These are phyloP conservation scores for Phyllosticta ampelicida DNA, from an alignment of 2,329 filamentous ascomycete genomes.

Conservation along the genomic window DNA sequence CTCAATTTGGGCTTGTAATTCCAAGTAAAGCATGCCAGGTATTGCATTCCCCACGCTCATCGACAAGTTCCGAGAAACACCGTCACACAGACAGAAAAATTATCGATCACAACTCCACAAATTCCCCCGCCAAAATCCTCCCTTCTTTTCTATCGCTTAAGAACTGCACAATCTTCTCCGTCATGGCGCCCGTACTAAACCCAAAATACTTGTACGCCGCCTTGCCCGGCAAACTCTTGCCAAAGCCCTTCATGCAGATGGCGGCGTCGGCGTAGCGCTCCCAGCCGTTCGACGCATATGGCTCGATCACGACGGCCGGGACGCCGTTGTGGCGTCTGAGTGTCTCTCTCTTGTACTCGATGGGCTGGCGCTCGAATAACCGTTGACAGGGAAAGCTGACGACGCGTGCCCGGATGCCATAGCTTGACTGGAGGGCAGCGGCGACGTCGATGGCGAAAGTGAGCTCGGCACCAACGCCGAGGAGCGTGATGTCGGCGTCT, in stretches of 20 bases:
- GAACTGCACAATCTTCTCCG: conserved; percentile 29
- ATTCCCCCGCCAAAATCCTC: conserved; percentile 19
- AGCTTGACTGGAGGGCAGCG: conserved; percentile 26
- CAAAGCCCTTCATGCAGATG: conserved; percentile 43
- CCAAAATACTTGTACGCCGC: conserved; percentile 47
- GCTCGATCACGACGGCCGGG: conserved; percentile 49
- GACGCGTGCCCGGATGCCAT: conserved; percentile 34
- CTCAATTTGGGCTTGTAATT: no score
- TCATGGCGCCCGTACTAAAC: conserved; percentile 38
- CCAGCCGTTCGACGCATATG: conserved; percentile 48
- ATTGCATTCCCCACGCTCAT: no score
- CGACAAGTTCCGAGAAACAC: no score
- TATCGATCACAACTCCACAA: conserved; percentile 20
- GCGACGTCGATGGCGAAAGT: conserved; percentile 36
- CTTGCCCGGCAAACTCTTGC: conserved; percentile 45
- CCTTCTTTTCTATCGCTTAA: conserved; percentile 28
- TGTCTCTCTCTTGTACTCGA: conserved; percentile 37
- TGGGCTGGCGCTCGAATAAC: conserved; percentile 38
- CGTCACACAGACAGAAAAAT: background rate
- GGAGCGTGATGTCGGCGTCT: conserved; percentile 38
- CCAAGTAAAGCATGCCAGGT: no score
- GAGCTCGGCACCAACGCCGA: conserved; percentile 42
- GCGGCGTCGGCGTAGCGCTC: conserved; percentile 50
- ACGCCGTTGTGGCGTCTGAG: conserved; percentile 33
- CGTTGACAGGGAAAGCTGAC: conserved; percentile 42